phyloP scores from a whole-genome alignment of 2,329 filamentous ascomycete species.

The Teratosphaeriaceae sp. region DNA sequence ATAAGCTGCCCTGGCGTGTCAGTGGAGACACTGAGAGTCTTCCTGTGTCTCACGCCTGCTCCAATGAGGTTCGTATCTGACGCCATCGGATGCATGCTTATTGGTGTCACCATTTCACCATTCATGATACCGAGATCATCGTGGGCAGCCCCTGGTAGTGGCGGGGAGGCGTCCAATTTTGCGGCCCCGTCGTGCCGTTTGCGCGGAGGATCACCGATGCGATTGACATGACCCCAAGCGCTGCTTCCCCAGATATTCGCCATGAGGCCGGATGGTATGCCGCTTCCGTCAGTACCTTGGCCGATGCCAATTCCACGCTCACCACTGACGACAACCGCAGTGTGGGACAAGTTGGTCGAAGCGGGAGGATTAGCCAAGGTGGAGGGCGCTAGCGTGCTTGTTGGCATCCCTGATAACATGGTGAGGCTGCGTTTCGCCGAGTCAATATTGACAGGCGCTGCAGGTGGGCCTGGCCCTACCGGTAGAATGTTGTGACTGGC shows the following conservation, averaged over 20 bases:
- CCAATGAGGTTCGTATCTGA: not conserved
- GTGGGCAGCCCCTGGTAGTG: too few species aligned
- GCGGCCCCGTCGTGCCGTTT: too few species aligned
- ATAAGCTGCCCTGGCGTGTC: conserved; percentile 4
- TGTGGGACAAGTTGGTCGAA: conserved; percentile 78
- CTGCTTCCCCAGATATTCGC: conserved; percentile 92
- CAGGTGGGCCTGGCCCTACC: conserved; percentile 44
- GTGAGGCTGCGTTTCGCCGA: conserved; percentile 14
- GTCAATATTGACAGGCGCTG: conserved; percentile 22
- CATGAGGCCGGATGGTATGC: conserved; percentile 77
- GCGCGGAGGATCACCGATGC: conserved; percentile 48
- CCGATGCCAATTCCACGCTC: conserved; percentile 64
- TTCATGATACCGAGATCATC: conserved; percentile 29
- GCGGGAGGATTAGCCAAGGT: conserved; percentile 80
- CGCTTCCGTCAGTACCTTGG: conserved; percentile 49
- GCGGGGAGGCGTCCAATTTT: too few species aligned
- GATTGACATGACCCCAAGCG: conserved; percentile 67
- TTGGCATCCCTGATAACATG: conserved; percentile 28
- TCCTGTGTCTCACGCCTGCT: conserved; percentile 17
- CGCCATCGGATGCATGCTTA: not conserved
- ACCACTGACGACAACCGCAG: conserved; percentile 72
- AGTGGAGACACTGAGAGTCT: conserved; percentile 24
- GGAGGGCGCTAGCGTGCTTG: conserved; percentile 67
- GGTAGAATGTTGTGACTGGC: conserved; percentile 75
- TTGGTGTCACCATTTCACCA: conserved; percentile 11